Evolutionary conservation across 179 eudicot genomes (phyloP), one percentile per base, ranked within the genome.

Genomic region (Beta corolliflora): DNA sequence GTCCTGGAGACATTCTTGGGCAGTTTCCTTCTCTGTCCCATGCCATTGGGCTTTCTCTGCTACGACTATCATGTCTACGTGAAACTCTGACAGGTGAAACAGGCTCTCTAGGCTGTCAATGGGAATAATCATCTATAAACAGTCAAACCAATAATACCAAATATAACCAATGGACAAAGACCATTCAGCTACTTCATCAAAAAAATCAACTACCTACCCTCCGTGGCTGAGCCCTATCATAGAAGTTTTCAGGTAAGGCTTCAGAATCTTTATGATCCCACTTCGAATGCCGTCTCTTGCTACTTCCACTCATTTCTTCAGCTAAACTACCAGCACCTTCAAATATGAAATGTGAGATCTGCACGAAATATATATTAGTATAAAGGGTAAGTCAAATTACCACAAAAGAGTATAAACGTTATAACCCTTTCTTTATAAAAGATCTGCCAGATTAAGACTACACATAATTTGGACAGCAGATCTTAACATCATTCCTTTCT

Each of bases 221-320:
- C 76, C 80, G 81, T 44, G 78, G 31, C 31, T 76, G 79, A 80
- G 80, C 68, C 73, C 44, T 80, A 50, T 82, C 83, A 76, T 59
- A 83, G 50, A 77, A 71, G 76, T 61, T 74, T 86, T 82, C 84
- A 19, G 85, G 78, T 61, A 81, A 70, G 56, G 76, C 80, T 56
- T 81, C 83, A 77, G 80, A 81, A 81, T 86, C 87, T 72, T 78
- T 80, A 64, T 75, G 59, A 78, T 88, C 92, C 91, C 85, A 90
- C 78, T 90, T 90, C 41, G 91, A 88, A 73, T 12, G 67, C 7
- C 84, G 87, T 81, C 84, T 84, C 87, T 89, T 85, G 77, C 83
- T 83, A 82, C 84, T 85, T 81, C n/a, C 84, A 79, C 86, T 87
- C 89, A 89, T 89, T 73, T 82, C 56, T 71, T 71, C 76, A 53